Evolutionary conservation across 495 filamentous ascomycete genomes (phyloP).

Genomic region (Daldinia childiae): DNA sequence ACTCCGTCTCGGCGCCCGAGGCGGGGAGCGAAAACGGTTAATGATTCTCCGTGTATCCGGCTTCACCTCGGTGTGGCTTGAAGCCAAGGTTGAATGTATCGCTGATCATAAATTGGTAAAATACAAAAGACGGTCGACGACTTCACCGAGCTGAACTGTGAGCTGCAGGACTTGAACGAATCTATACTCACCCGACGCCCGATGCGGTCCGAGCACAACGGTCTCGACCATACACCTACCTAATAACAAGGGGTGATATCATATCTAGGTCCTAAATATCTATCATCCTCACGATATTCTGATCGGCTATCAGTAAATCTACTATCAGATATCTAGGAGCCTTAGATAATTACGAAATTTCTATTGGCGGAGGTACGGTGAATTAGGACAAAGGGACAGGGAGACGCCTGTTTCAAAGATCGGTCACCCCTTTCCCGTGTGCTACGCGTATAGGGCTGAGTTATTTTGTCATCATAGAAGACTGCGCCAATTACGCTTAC

Average conservation of each 20-base stretch:
- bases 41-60: background rate
- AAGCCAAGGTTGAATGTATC: background rate
- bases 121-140: background rate
- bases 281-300: background rate
- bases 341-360: background rate
- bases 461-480: background rate
- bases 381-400: background rate
- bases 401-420: background rate
- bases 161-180: background rate
- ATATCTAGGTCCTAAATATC: too few relatives aligned
- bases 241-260: background rate
- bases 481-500: background rate
- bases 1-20: constrained; percentile 2
- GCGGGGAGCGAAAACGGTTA: background rate
- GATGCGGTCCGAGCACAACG: background rate
- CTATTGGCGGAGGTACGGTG: background rate
- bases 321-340: background rate
- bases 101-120: background rate
- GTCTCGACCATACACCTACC: background rate
- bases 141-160: background rate
- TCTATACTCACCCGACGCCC: background rate
- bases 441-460: background rate
- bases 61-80: background rate
- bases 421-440: background rate
- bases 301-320: background rate